Conservation (phyloP, 129 eudicot genomes). For the Silybum marianum region DNA sequence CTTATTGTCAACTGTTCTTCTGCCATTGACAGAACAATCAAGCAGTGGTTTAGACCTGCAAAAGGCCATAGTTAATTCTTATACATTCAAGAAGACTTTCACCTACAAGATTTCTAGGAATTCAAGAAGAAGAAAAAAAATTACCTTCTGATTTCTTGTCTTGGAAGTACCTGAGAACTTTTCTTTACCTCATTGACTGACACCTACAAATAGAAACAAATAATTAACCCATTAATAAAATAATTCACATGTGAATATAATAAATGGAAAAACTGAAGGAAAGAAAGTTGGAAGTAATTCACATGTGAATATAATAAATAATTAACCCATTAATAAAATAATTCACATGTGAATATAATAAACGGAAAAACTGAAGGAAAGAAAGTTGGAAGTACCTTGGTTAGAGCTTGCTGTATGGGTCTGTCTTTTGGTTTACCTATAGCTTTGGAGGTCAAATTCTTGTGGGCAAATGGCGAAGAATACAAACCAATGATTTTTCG, state of each 20-base stretch:
- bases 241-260: background rate
- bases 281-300: too few relatives aligned
- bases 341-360: conserved; percentile 4
- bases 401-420: conserved; percentile 35
- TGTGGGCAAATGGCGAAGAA: conserved; percentile 40
- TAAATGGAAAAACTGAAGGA: background rate
- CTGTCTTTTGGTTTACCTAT: conserved; percentile 44
- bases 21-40: conserved; percentile 21
- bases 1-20: conserved; percentile 38
- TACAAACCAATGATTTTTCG: conserved; percentile 23
- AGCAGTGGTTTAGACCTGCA: conserved; percentile 39
- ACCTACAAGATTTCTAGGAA: background rate
- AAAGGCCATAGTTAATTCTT: background rate
- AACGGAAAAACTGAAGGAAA: background rate
- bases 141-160: conserved; percentile 58
- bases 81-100: background rate
- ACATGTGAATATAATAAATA: background rate
- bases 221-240: background rate
- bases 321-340: background rate
- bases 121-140: background rate
- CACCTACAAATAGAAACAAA: conserved; percentile 44
- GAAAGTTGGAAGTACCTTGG: conserved; percentile 46
- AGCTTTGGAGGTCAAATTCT: conserved; percentile 40
- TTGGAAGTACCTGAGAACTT: conserved; percentile 35
- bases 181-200: conserved; percentile 43